These are phyloP conservation scores for Ambrosia trifida DNA, from an alignment of 129 eudicot genomes.

Conservation along the genomic window DNA sequence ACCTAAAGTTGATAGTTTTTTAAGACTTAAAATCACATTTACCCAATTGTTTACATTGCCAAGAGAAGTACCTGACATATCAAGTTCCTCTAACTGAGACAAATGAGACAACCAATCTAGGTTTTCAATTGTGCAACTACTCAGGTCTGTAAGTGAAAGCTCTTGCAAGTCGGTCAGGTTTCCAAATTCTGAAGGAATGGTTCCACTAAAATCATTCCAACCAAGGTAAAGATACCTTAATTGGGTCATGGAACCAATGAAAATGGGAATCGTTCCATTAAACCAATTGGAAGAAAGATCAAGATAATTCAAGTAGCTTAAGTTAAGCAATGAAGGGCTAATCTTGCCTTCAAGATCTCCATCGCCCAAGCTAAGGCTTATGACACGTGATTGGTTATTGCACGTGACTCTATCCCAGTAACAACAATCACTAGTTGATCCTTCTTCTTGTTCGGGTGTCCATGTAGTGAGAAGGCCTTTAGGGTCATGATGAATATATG, in stretches of 20 bases:
- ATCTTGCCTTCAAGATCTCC: constrained; percentile 18
- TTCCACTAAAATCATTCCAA: neutral
- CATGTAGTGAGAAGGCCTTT: constrained; percentile 5
- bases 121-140: neutral
- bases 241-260: too few species aligned
- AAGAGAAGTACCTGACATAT: constrained; percentile 9
- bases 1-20: constrained; percentile 10
- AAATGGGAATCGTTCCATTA: too few species aligned
- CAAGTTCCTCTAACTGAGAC: neutral
- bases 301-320: constrained; percentile 19
- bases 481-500: too few species aligned
- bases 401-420: constrained; percentile 23
- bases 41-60: constrained; percentile 23
- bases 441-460: constrained; percentile 1
- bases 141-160: neutral
- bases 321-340: constrained; percentile 32
- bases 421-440: constrained; percentile 4
- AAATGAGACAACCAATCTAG: neutral
- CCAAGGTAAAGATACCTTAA: neutral
- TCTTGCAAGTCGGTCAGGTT: constrained; percentile 20
- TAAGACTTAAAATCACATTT: constrained; percentile 5
- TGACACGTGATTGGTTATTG: constrained; percentile 26
- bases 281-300: neutral
- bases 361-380: constrained; percentile 2
- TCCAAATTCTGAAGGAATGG: constrained; percentile 33